Conservation (phyloP, 306 rosid species). For the Spatholobus suberectus region DNA sequence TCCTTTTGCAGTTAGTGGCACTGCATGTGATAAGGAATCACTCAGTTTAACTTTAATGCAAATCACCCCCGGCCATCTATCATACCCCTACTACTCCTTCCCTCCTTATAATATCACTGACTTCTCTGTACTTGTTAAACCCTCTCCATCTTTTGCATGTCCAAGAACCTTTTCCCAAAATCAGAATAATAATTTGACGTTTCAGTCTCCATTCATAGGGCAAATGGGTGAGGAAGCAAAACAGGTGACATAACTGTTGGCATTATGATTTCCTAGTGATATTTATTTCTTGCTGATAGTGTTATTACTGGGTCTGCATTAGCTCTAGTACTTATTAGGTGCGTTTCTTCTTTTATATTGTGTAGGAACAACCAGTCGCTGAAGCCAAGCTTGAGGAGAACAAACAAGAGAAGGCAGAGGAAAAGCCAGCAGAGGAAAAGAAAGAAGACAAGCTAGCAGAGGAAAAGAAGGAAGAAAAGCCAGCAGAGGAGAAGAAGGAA, state of each 20-base stretch:
- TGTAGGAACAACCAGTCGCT: conserved; percentile 51
- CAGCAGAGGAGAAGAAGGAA: conserved; percentile 65
- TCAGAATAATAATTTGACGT: conserved; percentile 34
- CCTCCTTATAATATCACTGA: conserved; percentile 46
- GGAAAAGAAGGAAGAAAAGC: conserved; percentile 45
- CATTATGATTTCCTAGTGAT: conserved; percentile 23
- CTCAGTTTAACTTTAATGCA: conserved; percentile 51
- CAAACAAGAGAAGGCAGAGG: conserved; percentile 48
- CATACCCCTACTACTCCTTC: conserved; percentile 27
- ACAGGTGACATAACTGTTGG: conserved; percentile 54
- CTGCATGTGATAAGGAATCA: conserved; percentile 79
- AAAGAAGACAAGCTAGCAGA: conserved; percentile 40
- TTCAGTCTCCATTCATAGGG: conserved; percentile 23
- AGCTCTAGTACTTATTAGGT: background rate
- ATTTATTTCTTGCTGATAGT: background rate
- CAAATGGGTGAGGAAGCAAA: conserved; percentile 82
- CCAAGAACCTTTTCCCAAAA: background rate
- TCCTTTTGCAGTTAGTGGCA: conserved; percentile 59
- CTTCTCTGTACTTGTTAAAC: background rate
- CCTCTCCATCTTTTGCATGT: conserved; percentile 19
- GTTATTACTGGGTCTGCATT: background rate
- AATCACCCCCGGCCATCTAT: conserved; percentile 45
- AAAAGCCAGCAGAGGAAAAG: conserved; percentile 45
- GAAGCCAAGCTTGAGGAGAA: conserved; percentile 57
- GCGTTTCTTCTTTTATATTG: background rate